Conservation (phyloP, 2,329 filamentous ascomycete genomes). For the Thielaviopsis populi region DNA sequence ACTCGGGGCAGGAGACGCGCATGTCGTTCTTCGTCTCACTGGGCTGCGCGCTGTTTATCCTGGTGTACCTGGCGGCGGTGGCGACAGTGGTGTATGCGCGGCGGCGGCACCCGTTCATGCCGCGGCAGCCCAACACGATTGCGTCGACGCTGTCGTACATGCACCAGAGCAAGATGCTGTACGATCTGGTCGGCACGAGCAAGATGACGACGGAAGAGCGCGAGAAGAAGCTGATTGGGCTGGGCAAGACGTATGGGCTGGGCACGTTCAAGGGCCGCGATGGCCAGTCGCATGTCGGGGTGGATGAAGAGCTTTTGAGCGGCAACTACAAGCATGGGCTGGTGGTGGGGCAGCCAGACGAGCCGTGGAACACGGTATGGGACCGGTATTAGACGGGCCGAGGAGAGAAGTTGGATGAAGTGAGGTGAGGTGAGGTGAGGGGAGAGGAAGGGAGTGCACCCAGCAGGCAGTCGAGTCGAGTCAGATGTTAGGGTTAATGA, state of each 20-base stretch:
- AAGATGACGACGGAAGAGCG: conserved; percentile 46
- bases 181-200: conserved; percentile 57
- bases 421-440: no score
- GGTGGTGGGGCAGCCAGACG: conserved; percentile 23
- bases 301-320: conserved; percentile 60
- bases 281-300: conserved; percentile 57
- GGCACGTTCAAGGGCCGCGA: conserved; percentile 66
- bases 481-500: background rate
- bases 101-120: conserved; percentile 55
- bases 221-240: conserved; percentile 41
- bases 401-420: background rate
- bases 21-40: conserved; percentile 54
- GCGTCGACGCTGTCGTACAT: conserved; percentile 62
- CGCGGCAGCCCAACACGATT: conserved; percentile 65
- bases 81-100: conserved; percentile 44
- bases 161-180: conserved; percentile 67
- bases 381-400: background rate
- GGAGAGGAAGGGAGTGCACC: no score
- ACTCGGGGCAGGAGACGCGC: conserved; percentile 44
- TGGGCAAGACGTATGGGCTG: conserved; percentile 56
- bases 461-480: no score
- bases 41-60: conserved; percentile 43
- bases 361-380: background rate
- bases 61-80: conserved; percentile 48
- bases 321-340: conserved; percentile 50